Conservation (phyloP, 148 eudicot species). For the Persicaria maculosa region DNA sequence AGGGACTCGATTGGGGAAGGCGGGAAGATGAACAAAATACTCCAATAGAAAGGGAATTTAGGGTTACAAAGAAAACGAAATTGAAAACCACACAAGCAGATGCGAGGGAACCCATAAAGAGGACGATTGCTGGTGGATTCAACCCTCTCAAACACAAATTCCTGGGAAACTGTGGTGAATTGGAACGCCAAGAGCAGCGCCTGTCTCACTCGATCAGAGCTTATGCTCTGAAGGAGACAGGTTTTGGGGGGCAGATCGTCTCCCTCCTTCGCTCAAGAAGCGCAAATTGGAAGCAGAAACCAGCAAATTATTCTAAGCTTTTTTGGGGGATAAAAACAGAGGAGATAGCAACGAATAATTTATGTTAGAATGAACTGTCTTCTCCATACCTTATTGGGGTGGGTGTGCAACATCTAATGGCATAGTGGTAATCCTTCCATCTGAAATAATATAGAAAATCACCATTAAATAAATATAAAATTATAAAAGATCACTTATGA, state of each 20-base stretch:
- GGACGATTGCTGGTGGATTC: neutral
- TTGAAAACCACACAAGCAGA: neutral
- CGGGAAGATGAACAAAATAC: neutral
- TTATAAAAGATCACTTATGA: no score
- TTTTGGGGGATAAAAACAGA: neutral
- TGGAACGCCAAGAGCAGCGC: no score
- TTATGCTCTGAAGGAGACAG: neutral
- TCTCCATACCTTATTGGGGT: neutral
- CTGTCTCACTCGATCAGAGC: neutral
- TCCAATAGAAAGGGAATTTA: slow-evolving; percentile 11
- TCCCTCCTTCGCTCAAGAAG: neutral
- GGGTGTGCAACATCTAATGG: no score
- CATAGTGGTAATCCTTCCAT: no score
- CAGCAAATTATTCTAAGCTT: neutral
- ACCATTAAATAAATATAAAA: no score
- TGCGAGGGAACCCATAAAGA: slow-evolving; percentile 10
- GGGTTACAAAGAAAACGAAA: neutral
- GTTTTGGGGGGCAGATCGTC: slow-evolving; percentile 5
- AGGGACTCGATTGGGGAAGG: slow-evolving; percentile 13
- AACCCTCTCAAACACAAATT: neutral
- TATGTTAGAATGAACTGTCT: neutral
- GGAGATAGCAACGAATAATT: neutral
- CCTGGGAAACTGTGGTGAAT: neutral
- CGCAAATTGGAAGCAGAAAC: slow-evolving; percentile 3
- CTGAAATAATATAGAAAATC: no score